These are phyloP conservation scores for Colletotrichum sublineola DNA, from an alignment of 2,329 filamentous ascomycete species.

Conservation along the genomic window DNA sequence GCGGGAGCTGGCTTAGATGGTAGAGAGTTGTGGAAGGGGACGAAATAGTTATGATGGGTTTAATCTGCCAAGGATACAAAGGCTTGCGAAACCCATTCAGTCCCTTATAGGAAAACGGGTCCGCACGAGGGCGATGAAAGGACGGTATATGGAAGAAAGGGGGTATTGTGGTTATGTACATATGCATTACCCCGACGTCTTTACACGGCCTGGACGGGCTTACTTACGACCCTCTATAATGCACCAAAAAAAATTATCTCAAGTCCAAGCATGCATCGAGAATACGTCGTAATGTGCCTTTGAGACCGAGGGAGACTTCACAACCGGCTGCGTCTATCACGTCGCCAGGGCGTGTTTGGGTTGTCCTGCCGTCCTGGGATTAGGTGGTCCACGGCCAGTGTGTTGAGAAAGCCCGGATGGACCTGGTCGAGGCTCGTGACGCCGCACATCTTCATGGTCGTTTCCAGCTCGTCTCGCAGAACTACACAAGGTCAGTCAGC, in stretches of 20 bases:
- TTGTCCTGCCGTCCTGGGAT: conserved; percentile 58
- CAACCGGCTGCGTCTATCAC: conserved; percentile 47
- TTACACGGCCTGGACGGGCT: conserved; percentile 11
- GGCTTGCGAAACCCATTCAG: background rate
- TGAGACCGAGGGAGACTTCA: conserved; percentile 30
- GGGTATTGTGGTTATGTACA: conserved; percentile 24
- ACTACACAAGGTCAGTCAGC: conserved; percentile 49
- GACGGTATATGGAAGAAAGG: background rate
- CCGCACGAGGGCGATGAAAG: background rate
- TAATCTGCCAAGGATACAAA: background rate
- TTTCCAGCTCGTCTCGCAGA: conserved; percentile 72
- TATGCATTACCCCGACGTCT: conserved; percentile 22
- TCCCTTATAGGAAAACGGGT: background rate
- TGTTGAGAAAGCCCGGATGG: conserved; percentile 72
- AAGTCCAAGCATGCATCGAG: background rate
- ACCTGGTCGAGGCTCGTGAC: conserved; percentile 72
- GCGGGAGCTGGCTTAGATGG: conserved; percentile 49
- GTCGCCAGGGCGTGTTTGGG: conserved; percentile 59
- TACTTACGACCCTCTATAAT: conserved; percentile 13
- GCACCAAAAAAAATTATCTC: background rate
- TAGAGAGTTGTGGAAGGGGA: background rate
- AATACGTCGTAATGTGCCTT: background rate
- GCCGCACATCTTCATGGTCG: conserved; percentile 75
- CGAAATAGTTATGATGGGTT: background rate
- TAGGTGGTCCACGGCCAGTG: conserved; percentile 61